These are phyloP conservation scores for Groenewaldozyma sp. DNA, from an alignment of 1,139 yeast species.

Conservation along the genomic window DNA sequence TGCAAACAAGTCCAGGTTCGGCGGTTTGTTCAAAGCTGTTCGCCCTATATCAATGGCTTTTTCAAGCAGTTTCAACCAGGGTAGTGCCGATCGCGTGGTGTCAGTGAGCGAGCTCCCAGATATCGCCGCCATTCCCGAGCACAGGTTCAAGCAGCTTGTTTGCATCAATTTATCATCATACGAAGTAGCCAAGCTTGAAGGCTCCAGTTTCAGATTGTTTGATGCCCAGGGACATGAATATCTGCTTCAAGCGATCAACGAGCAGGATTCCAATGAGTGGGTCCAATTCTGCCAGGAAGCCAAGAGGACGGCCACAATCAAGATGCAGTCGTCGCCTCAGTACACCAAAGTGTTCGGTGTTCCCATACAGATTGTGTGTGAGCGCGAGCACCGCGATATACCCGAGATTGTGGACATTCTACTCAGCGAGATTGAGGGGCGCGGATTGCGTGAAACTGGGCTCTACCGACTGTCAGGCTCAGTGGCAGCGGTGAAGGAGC, in stretches of 20 bases:
- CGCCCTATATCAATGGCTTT: conserved; percentile 36
- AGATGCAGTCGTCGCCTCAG: conserved; percentile 18
- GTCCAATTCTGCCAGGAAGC: conserved; percentile 37
- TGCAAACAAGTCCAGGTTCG: conserved; percentile 20
- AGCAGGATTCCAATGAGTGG: conserved; percentile 72
- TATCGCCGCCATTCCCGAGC: conserved; percentile 35
- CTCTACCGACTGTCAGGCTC: conserved; percentile 90
- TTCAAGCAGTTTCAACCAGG: conserved; percentile 21
- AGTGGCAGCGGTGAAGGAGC: conserved; percentile 59
- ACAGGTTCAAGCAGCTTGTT: conserved; percentile 47
- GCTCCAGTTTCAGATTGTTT: conserved; percentile 49
- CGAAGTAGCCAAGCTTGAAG: conserved; percentile 21
- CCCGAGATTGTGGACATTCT: conserved; percentile 62
- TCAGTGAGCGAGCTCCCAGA: conserved; percentile 53
- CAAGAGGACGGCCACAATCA: conserved; percentile 31
- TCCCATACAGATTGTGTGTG: conserved; percentile 68
- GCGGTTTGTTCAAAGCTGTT: conserved; percentile 33
- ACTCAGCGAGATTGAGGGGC: conserved; percentile 63
- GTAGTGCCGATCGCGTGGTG: conserved; percentile 44
- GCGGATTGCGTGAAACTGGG: conserved; percentile 88
- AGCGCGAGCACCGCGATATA: conserved; percentile 50
- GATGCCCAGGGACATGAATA: conserved; percentile 47
- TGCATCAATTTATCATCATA: conserved; percentile 45
- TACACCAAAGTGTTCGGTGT: conserved; percentile 69
- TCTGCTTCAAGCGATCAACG: conserved; percentile 59